Evolutionary conservation across 257 asterid species (phyloP).

Genomic region (Voacanga thouarsii): DNA sequence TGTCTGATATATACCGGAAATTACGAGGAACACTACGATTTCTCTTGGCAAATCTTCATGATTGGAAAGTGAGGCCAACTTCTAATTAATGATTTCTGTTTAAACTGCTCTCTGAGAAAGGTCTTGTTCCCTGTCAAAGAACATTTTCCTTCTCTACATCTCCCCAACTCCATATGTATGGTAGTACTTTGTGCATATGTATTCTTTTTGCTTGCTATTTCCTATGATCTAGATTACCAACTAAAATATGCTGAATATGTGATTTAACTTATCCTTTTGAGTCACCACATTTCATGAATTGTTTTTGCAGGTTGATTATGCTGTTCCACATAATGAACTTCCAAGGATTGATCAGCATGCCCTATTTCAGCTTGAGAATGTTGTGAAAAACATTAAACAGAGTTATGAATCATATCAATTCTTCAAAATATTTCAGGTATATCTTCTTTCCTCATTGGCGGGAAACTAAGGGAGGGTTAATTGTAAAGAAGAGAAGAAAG

Average conservation of each 20-base stretch:
- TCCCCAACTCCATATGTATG: neutral
- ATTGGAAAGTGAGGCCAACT: constrained; percentile 77
- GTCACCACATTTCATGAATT: neutral
- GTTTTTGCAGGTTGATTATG: constrained; percentile 61
- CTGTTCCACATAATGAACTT: constrained; percentile 70
- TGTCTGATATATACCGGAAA: constrained; percentile 91
- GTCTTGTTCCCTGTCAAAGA: neutral
- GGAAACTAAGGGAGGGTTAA: neutral
- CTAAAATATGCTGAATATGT: neutral
- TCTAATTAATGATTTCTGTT: neutral
- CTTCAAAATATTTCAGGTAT: constrained; percentile 93
- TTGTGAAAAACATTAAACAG: constrained; percentile 70
- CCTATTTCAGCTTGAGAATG: constrained; percentile 75
- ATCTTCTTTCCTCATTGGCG: neutral
- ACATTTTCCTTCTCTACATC: neutral
- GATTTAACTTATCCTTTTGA: neutral
- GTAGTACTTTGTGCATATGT: neutral
- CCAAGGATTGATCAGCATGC: constrained; percentile 90
- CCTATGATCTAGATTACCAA: neutral
- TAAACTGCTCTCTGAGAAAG: neutral
- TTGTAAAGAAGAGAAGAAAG: neutral
- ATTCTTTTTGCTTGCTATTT: constrained; percentile 9
- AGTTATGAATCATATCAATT: constrained; percentile 88
- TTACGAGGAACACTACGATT: constrained; percentile 95
- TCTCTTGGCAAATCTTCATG: constrained; percentile 90